A percentile compares a stretch with the other conserved stretches of the same genome.
Conservation (phyloP, 1,284 basidiomycete species). For the Abortiporus biennis region DNA sequence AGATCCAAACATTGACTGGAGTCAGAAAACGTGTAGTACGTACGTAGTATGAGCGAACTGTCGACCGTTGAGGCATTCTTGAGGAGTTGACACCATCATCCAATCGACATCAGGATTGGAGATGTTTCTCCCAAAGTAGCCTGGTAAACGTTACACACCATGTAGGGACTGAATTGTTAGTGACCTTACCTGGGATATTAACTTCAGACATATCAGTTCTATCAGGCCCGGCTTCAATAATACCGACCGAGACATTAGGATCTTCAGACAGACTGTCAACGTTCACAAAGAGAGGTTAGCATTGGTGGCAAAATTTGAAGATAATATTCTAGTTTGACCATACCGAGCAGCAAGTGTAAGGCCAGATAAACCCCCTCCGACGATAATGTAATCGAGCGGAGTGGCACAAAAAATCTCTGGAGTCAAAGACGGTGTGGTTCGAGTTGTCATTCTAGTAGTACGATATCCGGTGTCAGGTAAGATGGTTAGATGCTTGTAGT, state of each 20-base stretch:
- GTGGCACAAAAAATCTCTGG: no score
- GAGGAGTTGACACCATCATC: slow-evolving; percentile 1
- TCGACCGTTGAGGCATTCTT: slow-evolving; percentile 1
- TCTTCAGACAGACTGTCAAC: slow-evolving; percentile 1
- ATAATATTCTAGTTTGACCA: no score
- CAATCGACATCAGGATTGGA: slow-evolving; percentile 5
- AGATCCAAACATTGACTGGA: no score
- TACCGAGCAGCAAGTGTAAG: slow-evolving; percentile 8
- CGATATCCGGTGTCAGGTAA: no score
- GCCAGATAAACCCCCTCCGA: slow-evolving; percentile 8
- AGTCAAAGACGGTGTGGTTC: no score
- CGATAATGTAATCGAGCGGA: slow-evolving; percentile 7
- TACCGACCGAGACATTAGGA: slow-evolving; percentile 6
- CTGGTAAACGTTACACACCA: not conserved
- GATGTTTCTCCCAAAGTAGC: not conserved
- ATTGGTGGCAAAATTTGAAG: no score
- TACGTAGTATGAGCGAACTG: not conserved
- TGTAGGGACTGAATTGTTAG: not conserved
- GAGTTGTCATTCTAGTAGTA: no score
- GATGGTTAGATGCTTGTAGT: no score
- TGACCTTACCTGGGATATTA: slow-evolving; percentile 2
- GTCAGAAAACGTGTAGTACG: not conserved
- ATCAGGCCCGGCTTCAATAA: slow-evolving; percentile 4
- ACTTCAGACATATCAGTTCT: not conserved
- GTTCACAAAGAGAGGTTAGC: not conserved